Conservation (phyloP, 371 early-diverging fungal species). For the Batkoa obscura region DNA sequence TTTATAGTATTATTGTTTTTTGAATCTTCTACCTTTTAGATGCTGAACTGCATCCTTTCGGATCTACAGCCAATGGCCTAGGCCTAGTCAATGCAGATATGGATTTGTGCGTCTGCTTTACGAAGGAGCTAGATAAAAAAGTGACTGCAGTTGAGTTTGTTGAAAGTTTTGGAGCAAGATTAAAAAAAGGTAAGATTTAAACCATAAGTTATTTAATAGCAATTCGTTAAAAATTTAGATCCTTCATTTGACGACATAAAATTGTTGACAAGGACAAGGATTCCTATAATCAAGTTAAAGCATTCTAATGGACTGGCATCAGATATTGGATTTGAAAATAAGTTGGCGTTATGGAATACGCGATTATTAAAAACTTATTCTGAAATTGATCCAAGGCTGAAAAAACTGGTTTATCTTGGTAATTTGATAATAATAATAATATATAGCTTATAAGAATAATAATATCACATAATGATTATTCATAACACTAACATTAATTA, state of each 20-base stretch:
- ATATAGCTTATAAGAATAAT: no score
- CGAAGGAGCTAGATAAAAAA: not conserved
- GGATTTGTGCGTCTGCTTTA: slow-evolving; percentile 16
- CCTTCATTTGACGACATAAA: slow-evolving; percentile 12
- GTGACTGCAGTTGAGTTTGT: slow-evolving; percentile 17
- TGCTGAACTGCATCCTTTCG: slow-evolving; percentile 11
- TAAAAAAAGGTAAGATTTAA: slow-evolving; percentile 9
- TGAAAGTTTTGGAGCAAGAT: slow-evolving; percentile 13
- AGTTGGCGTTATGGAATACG: slow-evolving; percentile 55
- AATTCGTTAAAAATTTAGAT: not conserved
- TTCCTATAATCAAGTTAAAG: slow-evolving; percentile 25
- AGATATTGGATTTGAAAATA: slow-evolving; percentile 65
- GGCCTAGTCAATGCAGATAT: slow-evolving; percentile 18
- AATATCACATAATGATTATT: no score
- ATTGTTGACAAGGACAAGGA: slow-evolving; percentile 17
- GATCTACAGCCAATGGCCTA: slow-evolving; percentile 17
- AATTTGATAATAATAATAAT: no score
- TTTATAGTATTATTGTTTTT: not conserved
- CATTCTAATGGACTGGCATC: slow-evolving; percentile 26
- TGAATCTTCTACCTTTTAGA: not conserved
- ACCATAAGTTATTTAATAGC: not conserved
- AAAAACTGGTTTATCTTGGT: slow-evolving; percentile 24
- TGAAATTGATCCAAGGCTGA: slow-evolving; percentile 47
- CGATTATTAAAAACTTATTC: slow-evolving; percentile 46
- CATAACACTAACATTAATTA: no score